Conservation (phyloP, 2,329 filamentous ascomycete genomes). For the Cercospora brassicicola region DNA sequence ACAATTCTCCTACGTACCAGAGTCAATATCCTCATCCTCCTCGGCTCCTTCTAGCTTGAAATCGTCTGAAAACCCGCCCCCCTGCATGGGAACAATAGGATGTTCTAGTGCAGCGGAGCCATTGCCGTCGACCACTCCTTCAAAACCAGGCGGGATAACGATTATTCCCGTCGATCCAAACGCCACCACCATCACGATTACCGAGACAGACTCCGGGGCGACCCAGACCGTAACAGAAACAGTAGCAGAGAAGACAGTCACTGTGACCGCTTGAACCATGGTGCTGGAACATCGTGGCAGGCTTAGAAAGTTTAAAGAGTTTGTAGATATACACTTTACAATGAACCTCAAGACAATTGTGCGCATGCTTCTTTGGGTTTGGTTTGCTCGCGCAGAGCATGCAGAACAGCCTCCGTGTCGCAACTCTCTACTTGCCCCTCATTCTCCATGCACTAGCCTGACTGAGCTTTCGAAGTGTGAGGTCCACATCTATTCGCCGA, state of each 20-base stretch:
- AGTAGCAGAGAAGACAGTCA: constrained; percentile 26
- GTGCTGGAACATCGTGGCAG: not conserved
- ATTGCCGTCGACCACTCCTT: not conserved
- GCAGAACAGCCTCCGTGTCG: no score
- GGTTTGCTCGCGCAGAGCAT: not conserved
- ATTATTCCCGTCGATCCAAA: constrained; percentile 31
- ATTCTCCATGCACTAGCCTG: not conserved
- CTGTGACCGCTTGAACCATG: constrained; percentile 9
- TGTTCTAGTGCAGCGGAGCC: not conserved
- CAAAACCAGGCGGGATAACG: constrained; percentile 26
- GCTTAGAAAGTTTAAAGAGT: not conserved
- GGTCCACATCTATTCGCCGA: not conserved
- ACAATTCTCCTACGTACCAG: not conserved
- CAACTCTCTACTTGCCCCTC: not conserved
- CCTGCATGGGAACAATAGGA: not conserved
- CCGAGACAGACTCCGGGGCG: constrained; percentile 21
- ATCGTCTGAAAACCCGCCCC: not conserved
- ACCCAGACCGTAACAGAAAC: constrained; percentile 26
- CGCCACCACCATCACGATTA: constrained; percentile 26
- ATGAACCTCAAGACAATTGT: not conserved
- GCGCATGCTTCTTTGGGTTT: not conserved
- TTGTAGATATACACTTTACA: not conserved
- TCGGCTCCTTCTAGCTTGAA: not conserved
- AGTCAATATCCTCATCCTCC: no score
- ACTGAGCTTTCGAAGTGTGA: not conserved